These are phyloP conservation scores for Aspergillus fijiensis DNA, from an alignment of 2,329 filamentous ascomycete species.

Conservation along the genomic window DNA sequence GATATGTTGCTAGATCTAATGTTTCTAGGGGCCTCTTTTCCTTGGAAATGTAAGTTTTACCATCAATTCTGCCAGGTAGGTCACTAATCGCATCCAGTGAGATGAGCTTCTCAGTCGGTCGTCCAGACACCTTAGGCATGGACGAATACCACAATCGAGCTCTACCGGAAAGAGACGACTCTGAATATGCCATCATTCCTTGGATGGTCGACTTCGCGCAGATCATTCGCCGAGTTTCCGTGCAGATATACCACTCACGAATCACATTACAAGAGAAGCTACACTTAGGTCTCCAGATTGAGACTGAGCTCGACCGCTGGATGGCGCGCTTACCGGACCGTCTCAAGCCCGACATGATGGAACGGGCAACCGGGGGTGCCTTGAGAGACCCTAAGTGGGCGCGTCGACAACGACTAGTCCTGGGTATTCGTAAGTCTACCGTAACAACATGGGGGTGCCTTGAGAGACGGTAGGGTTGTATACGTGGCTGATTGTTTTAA, in stretches of 20 bases:
- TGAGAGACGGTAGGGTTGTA: not conserved
- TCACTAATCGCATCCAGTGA: slow-evolving; percentile 32
- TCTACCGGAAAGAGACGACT: slow-evolving; percentile 36
- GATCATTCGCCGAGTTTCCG: slow-evolving; percentile 41
- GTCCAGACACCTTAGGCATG: slow-evolving; percentile 51
- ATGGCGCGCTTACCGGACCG: slow-evolving; percentile 32
- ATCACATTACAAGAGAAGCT: slow-evolving; percentile 39
- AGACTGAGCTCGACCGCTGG: slow-evolving; percentile 39
- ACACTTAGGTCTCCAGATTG: slow-evolving; percentile 35
- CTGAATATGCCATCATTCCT: slow-evolving; percentile 41
- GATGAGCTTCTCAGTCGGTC: slow-evolving; percentile 50
- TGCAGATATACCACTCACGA: slow-evolving; percentile 42
- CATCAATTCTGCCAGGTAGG: no score
- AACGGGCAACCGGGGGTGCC: slow-evolving; percentile 24
- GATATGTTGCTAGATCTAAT: not conserved
- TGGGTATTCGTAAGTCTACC: slow-evolving; percentile 37
- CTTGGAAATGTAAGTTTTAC: slow-evolving; percentile 41
- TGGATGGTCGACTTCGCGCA: slow-evolving; percentile 43
- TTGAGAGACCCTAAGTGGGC: slow-evolving; percentile 41
- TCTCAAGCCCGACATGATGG: slow-evolving; percentile 32
- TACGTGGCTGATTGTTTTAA: not conserved
- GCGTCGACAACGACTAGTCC: slow-evolving; percentile 39
- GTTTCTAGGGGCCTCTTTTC: slow-evolving; percentile 45
- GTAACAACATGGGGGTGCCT: not conserved
- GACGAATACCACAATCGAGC: slow-evolving; percentile 51